phyloP scores from a whole-genome alignment of 768 basidiomycete species.

The Gloeophyllum trabeum region DNA sequence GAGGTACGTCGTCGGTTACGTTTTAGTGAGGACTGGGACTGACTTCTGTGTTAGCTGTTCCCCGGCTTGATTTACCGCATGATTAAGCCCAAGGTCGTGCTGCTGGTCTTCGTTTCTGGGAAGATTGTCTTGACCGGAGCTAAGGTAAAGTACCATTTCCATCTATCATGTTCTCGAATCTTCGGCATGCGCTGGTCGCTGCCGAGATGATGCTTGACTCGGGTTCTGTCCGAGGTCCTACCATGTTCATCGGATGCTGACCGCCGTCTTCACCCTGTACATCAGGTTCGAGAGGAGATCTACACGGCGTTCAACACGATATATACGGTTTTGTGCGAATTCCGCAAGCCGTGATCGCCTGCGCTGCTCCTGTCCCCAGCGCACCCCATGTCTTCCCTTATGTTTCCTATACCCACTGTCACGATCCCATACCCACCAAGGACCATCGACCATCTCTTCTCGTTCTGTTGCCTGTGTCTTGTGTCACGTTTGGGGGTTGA shows the following conservation, averaged over 20 bases:
- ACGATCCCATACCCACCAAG: too few relatives aligned
- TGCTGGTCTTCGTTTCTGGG: constrained; percentile 97
- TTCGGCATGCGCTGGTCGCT: constrained; percentile 10
- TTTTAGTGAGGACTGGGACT: not conserved
- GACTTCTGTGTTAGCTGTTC: constrained; percentile 62
- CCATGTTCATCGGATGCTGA: not conserved
- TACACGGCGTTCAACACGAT: constrained; percentile 99
- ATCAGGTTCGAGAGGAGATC: constrained; percentile 95
- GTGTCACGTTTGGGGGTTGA: not conserved
- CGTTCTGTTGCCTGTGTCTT: too few relatives aligned
- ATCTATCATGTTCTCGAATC: constrained; percentile 18
- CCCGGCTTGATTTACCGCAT: constrained; percentile 98
- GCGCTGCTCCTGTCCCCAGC: not conserved
- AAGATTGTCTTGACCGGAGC: constrained; percentile 99
- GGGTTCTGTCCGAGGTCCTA: not conserved
- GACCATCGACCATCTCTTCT: too few relatives aligned
- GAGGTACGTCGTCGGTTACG: constrained; percentile 46
- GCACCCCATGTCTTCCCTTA: constrained; percentile 1
- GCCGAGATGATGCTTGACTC: not conserved
- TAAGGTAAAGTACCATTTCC: constrained; percentile 53
- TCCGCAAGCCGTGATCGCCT: constrained; percentile 64
- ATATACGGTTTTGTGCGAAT: constrained; percentile 95
- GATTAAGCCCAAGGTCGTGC: constrained; percentile 98
- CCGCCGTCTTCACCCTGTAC: not conserved
- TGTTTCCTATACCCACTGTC: constrained; percentile 3